Conservation (phyloP, 768 basidiomycete genomes). For the Lenzites betulinus region DNA sequence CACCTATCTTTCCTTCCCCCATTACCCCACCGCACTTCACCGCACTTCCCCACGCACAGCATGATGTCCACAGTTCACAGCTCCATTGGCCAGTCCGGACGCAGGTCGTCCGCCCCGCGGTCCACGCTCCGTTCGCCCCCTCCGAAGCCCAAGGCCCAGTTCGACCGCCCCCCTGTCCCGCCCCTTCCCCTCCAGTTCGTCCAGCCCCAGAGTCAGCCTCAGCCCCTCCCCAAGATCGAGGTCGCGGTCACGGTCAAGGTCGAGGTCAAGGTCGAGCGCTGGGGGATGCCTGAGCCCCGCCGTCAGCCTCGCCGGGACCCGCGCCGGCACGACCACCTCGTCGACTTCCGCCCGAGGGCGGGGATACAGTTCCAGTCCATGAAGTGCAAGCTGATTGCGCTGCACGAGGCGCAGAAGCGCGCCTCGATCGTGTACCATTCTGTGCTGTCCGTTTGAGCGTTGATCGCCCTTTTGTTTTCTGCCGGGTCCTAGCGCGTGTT, state of each 20-base stretch:
- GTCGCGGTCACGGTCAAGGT: no score
- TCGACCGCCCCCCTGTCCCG: not conserved
- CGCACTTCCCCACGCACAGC: not conserved
- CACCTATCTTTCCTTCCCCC: not conserved
- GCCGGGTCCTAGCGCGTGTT: no score
- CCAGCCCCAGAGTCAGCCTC: not conserved
- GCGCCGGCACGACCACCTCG: not conserved
- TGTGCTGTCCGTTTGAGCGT: not conserved
- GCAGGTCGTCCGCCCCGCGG: not conserved
- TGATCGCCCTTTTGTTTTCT: not conserved
- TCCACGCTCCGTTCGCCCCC: not conserved
- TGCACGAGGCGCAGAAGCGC: not conserved
- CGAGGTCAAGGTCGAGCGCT: no score
- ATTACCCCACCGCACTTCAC: not conserved
- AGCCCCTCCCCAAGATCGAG: no score
- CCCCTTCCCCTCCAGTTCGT: not conserved
- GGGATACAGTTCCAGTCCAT: not conserved
- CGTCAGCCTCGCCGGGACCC: not conserved
- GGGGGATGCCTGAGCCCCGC: no score
- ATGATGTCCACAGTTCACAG: not conserved
- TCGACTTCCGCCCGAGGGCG: not conserved
- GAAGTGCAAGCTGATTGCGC: not conserved
- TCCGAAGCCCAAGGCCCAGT: not conserved
- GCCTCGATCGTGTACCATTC: not conserved
- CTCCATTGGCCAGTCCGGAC: no score